Conservation (phyloP, 768 basidiomycete species). For the Lactifluus pinguis region DNA sequence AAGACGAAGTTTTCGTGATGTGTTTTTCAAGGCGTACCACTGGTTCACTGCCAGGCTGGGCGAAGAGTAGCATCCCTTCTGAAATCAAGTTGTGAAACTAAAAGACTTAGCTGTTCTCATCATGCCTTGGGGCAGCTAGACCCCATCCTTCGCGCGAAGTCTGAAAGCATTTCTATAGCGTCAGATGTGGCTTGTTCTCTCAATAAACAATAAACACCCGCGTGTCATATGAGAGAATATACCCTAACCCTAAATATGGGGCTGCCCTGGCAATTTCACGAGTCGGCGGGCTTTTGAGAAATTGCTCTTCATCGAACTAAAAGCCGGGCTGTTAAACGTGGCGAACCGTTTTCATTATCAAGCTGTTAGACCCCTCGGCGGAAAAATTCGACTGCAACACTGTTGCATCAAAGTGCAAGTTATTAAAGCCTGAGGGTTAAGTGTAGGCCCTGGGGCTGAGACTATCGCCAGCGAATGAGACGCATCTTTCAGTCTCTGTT, state of each 20-base stretch:
- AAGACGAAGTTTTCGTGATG: no score
- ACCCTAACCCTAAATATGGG: slow-evolving; percentile 6
- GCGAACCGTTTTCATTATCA: slow-evolving; percentile 9
- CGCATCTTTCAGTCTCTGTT: no score
- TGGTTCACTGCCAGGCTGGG: background rate
- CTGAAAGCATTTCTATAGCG: slow-evolving; percentile 2
- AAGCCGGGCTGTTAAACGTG: slow-evolving; percentile 1
- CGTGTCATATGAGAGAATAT: background rate
- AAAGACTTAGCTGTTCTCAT: background rate
- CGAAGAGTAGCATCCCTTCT: slow-evolving; percentile 6
- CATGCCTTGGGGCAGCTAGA: slow-evolving; percentile 1
- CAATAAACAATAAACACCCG: slow-evolving; percentile 13
- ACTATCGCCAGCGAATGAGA: no score
- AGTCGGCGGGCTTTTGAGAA: background rate
- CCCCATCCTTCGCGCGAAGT: slow-evolving; percentile 11
- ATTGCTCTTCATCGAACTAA: background rate
- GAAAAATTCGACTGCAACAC: background rate
- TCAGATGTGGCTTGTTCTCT: slow-evolving; percentile 11
- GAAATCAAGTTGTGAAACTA: background rate
- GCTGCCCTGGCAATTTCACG: no score
- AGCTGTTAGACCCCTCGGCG: slow-evolving; percentile 10
- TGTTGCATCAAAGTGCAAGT: slow-evolving; percentile 13
- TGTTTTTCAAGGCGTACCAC: no score
- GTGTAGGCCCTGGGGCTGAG: no score
- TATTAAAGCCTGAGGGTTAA: no score